A percentile compares a stretch with the other conserved stretches of the same genome.
Conservation (phyloP, 1,139 yeast genomes). For the Blastobotrys buckinghamii region DNA sequence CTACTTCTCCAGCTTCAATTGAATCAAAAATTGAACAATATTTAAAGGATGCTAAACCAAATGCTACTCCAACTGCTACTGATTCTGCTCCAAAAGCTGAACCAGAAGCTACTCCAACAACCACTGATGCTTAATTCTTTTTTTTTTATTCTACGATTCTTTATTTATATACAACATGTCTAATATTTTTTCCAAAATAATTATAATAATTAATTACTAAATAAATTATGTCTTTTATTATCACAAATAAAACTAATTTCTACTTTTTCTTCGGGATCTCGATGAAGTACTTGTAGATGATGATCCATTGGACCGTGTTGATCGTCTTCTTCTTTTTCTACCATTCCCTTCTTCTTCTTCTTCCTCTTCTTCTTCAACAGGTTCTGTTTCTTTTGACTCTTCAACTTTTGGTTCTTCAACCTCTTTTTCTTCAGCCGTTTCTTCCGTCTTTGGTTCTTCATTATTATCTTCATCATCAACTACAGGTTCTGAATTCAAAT, state of each 20-base stretch:
- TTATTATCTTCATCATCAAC: slow-evolving; percentile 8
- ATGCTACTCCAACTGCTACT: background rate
- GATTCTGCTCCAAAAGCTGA: background rate
- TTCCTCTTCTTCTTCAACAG: slow-evolving; percentile 12
- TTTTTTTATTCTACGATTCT: background rate
- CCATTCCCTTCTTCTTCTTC: slow-evolving; percentile 2
- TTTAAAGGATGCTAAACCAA: slow-evolving; percentile 27
- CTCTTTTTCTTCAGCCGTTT: slow-evolving; percentile 13
- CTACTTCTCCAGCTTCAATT: slow-evolving; percentile 58
- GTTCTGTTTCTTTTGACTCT: slow-evolving; percentile 8
- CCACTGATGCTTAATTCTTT: background rate
- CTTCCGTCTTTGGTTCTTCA: no score
- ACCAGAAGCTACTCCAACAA: slow-evolving; percentile 1
- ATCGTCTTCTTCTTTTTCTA: slow-evolving; percentile 7
- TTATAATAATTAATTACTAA: slow-evolving; percentile 1
- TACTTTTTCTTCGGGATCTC: background rate
- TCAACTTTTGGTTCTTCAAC: slow-evolving; percentile 1
- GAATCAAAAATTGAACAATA: slow-evolving; percentile 45
- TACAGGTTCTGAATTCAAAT: no score
- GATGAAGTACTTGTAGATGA: background rate
- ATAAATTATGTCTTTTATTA: background rate
- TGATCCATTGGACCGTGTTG: slow-evolving; percentile 4
- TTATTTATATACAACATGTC: no score
- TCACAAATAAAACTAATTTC: background rate
- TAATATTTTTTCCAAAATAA: no score